Base-by-base conservation (phyloP, 306 rosid species). In the Arachis stenosperma region DNA sequence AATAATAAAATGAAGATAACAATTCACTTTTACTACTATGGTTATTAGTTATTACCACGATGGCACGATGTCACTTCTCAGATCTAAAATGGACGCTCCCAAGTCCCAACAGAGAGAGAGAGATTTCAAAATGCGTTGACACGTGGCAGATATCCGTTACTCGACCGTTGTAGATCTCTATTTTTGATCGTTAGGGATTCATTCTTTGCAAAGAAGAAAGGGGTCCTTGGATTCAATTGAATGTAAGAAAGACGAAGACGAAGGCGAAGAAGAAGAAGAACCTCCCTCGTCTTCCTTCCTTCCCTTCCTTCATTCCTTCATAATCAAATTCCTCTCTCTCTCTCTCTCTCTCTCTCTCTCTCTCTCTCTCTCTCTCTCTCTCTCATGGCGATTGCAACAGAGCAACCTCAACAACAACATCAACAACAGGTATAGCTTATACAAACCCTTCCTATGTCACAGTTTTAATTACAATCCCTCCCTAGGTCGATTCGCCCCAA, bases 81-180 rank as follows among this genome's bases (percentile, higher is more conserved):
- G 36, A 55, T 22, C 33, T 7, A 11, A 55, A 14, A 15, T 6
- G 40, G 61, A 9, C 40, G 73, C 73, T 36, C 73, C 48, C 41
- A 12, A 2, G 37, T 33, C 8, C 15, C 30, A 11, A 48, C 53
- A 68, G 22, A 53, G n/a, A 4, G 7, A 6, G 50, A 39, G 4
- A 57, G 65, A 40, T 6, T 80, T 93, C 84, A 78, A 90, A 86
- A 80, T 64, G n/a, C 11, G 58, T 53, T 39, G 48, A 66, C 80
- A 87, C 89, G 94, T 85, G 97, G 86, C 82, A n/a, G 17, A 63
- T 64, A 64, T 51, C 72, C 63, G 55, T 61, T 65, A 88, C 70
- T 91, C 98, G 98, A 94, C 98, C 98, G 98, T 94, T 91, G 88
- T 13, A 52, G 3, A 80, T 61, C 74, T 54, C 61, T 59, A 42